Evolutionary conservation across 2,329 filamentous ascomycete genomes (phyloP).

Genomic region (Apiospora saccharicola): DNA sequence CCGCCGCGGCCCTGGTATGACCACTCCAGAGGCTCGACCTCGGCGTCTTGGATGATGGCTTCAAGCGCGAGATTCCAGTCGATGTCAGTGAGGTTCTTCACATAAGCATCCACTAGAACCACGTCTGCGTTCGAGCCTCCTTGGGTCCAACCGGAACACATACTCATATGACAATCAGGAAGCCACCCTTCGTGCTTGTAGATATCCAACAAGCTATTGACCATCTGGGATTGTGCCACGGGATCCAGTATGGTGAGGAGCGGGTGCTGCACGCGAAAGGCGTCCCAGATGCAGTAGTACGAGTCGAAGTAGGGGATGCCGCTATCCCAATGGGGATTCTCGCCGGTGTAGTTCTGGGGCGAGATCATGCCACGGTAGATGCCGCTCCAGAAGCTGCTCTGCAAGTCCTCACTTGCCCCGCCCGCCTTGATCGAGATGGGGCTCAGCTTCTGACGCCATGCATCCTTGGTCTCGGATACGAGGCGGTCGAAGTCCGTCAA

Average conservation of each 20-base stretch:
- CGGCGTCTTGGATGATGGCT: conserved; percentile 70
- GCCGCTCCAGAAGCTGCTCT: conserved; percentile 68
- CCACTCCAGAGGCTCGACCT: conserved; percentile 68
- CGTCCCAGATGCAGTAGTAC: conserved; percentile 66
- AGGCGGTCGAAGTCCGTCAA: conserved; percentile 63
- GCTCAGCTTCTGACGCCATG: conserved; percentile 64
- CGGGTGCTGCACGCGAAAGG: conserved; percentile 68
- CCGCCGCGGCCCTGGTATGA: conserved; percentile 70
- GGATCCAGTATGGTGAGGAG: conserved; percentile 71
- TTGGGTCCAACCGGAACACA: conserved; percentile 72
- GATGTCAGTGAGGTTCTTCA: conserved; percentile 68
- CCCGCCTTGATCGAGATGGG: conserved; percentile 58
- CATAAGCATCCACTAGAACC: conserved; percentile 66
- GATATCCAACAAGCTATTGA: conserved; percentile 69
- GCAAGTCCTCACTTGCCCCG: conserved; percentile 57
- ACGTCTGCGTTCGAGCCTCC: conserved; percentile 73
- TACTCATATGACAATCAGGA: conserved; percentile 73
- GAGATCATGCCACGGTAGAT: conserved; percentile 68
- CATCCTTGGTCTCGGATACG: conserved; percentile 55
- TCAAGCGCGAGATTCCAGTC: conserved; percentile 69
- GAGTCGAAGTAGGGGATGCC: conserved; percentile 71
- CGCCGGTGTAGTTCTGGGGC: conserved; percentile 71
- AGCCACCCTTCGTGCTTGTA: conserved; percentile 71
- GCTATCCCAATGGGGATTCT: conserved; percentile 68
- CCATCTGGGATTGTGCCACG: conserved; percentile 63